Conservation (phyloP, 345 rosid genomes). For the Salix koriyanagi region DNA sequence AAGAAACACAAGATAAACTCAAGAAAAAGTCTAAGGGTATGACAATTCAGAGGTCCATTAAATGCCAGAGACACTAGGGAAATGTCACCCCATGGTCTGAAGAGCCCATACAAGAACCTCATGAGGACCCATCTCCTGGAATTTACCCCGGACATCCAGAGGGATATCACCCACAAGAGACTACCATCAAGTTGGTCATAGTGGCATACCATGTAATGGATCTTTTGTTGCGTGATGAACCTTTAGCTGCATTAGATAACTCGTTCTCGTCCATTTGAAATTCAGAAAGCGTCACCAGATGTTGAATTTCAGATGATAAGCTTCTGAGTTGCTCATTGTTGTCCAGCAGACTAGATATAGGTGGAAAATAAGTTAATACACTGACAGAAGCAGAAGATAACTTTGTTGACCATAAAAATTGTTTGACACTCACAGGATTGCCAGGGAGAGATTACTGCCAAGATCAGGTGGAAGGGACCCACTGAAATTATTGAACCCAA, state of each 20-base stretch:
- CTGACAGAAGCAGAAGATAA: not conserved
- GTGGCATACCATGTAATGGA: constrained; percentile 21
- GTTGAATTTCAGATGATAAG: constrained; percentile 34
- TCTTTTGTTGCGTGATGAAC: constrained; percentile 17
- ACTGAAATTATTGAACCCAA: constrained; percentile 71
- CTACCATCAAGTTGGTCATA: not conserved
- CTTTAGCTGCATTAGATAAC: constrained; percentile 19
- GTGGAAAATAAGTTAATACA: not conserved
- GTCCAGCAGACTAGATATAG: constrained; percentile 45
- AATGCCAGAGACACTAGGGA: not conserved
- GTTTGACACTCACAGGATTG: constrained; percentile 43
- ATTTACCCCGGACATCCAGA: not conserved
- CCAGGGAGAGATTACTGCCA: constrained; percentile 33
- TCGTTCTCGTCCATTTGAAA: constrained; percentile 39
- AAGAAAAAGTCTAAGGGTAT: not conserved
- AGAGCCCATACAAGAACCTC: not conserved
- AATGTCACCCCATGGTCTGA: not conserved
- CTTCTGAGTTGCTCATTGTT: constrained; percentile 39
- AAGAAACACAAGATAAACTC: not conserved
- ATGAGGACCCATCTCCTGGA: not conserved
- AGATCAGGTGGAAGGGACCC: constrained; percentile 48
- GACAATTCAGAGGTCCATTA: not conserved
- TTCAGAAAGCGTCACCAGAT: constrained; percentile 41
- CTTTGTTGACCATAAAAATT: not conserved
- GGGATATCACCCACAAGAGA: not conserved